Evolutionary conservation across 768 basidiomycete species (phyloP).

Genomic region (Xerocomellus intermedius): DNA sequence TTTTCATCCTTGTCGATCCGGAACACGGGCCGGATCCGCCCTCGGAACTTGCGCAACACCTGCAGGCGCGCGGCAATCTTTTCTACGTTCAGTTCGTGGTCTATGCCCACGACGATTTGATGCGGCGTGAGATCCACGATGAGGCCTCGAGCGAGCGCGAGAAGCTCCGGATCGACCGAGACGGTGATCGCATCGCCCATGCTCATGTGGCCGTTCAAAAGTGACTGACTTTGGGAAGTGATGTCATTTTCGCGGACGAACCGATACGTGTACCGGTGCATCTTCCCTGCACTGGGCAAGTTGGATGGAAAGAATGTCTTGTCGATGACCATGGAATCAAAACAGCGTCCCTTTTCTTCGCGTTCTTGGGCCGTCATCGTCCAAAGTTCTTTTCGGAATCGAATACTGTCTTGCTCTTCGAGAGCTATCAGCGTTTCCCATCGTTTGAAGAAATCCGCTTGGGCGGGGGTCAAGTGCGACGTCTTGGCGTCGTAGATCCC

Average conservation of each 20-base stretch:
- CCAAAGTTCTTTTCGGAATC: constrained; percentile 93
- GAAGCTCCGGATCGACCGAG: constrained; percentile 82
- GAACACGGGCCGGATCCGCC: constrained; percentile 45
- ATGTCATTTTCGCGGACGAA: constrained; percentile 45
- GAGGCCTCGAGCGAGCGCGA: constrained; percentile 83
- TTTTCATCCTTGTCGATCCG: constrained; percentile 95
- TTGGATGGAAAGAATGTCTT: constrained; percentile 32
- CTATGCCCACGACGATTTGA: constrained; percentile 74
- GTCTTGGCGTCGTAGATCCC: constrained; percentile 78
- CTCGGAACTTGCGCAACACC: constrained; percentile 17
- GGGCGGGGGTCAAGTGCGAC: constrained; percentile 65
- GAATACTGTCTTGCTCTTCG: constrained; percentile 84
- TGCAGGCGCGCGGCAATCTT: constrained; percentile 44
- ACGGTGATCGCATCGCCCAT: constrained; percentile 81
- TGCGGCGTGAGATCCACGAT: constrained; percentile 68
- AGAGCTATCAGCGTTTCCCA: constrained; percentile 86
- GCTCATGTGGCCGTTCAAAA: constrained; percentile 78
- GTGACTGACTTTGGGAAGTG: constrained; percentile 19
- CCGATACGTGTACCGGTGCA: constrained; percentile 77
- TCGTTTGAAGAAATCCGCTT: constrained; percentile 77
- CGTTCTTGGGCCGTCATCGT: constrained; percentile 80
- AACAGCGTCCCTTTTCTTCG: constrained; percentile 81
- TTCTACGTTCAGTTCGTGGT: constrained; percentile 64
- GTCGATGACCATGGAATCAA: constrained; percentile 75
- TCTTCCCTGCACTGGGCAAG: constrained; percentile 44